Base-by-base conservation (phyloP, 2,329 filamentous ascomycete species). In the Fusarium nelsonii region DNA sequence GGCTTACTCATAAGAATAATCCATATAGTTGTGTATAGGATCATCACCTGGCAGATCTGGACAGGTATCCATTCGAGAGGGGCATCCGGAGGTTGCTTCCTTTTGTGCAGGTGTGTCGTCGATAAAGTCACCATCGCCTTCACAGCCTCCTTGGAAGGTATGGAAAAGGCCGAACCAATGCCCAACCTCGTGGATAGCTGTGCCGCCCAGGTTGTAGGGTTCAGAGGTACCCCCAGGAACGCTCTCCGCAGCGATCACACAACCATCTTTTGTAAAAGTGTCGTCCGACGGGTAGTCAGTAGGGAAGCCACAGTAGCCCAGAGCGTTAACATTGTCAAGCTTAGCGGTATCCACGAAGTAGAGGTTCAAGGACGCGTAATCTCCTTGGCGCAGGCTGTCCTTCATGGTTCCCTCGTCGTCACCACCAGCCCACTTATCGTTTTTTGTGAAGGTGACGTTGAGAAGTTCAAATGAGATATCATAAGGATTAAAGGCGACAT, bases 121-220 rank as follows among this genome's bases (percentile, higher is more conserved):
- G 14, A 58, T 30, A 5, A 9, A 34, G n/a, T 58, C 54, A 0
- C 46, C 46, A 18, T 34, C 33, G 2, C 12, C 30, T 2, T 58
- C 16, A n/a, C 54, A 58, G 11, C 37, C 46, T 15, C 40, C 40
- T 11, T 58, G 12, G 15, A 58, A 58, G 0, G 54, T 58, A 3
- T 58, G 54, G 3, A 53, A 43, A 2, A 58, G 46, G 23, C 54
- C 40, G n/a, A 58, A 58, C 54, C 54, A 58, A 40, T 58, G 54
- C 10, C 54, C 54, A 0, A 58, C 54, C 23, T 58, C 54, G 23
- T 58, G 54, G 14, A 53, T 58, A 3, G 23, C 46, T 0, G 54
- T 57, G 16, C 46, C 46, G 1, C 54, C 54, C 8, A 57, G 32
- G 54, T 57, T 57, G 2, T 52, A 52, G 0, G 45, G 45, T 16